Evolutionary conservation across 352 stramenopile genomes (phyloP), one percentile per base, ranked within the genome.

Genomic region (Thraustotheca clavata): DNA sequence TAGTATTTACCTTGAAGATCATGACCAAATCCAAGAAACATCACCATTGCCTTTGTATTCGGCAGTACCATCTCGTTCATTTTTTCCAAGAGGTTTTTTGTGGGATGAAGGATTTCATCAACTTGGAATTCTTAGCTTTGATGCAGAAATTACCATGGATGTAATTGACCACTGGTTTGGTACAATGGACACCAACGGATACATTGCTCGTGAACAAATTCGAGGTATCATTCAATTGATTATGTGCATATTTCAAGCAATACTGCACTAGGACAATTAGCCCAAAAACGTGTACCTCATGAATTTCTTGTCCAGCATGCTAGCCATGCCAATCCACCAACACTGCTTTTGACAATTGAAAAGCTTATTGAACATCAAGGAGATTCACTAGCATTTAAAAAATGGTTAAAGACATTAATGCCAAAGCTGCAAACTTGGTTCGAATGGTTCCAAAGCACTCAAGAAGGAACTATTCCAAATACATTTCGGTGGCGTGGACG

Each of bases 81-180:
- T 97, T 69, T 98, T 98, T 67, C 92, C 92, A 11, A 76, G 92
- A 22, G 92, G 92, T 0, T 98, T 98, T 48, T 49, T 97, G 1
- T 98, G 92, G 92, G 92, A 98, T 61, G 92, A 98, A 85, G 91
- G 92, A 14, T 98, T 98, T 69, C 92, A 98, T 65, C 85, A 96
- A 71, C 72, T 97, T 16, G 73, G 94, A 3, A 76, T 97, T 38
- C 71, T 66, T 3, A 60, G 74, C 2, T 97, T 93, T 67, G 85
- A 97, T 66, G 54, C 70, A 5, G 61, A 59, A 11, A 79, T 96
- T 39, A 80, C 80, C 7, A 72, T 73, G 16, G 82, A 97, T 57
- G 76, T 96, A 22, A 71, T 98, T 18, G 72, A 74, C 0, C 86
- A 96, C 65, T 98, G 92, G 92, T 62, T 97, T 35, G 70, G 69